Base-by-base conservation (phyloP, 192 early-diverging fungal genomes). In the Helicostylum pulchrum region DNA sequence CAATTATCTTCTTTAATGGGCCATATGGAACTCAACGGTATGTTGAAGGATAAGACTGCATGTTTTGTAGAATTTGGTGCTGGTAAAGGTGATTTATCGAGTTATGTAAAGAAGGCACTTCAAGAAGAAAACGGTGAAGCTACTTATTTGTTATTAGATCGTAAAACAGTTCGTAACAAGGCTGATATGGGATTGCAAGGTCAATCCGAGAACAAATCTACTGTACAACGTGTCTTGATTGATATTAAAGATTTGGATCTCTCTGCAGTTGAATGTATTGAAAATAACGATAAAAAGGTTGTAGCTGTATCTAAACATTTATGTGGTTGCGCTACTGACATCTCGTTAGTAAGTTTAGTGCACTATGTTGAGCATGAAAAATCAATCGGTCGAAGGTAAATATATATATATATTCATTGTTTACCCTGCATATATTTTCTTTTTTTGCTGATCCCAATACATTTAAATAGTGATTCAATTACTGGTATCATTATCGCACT, bases 171-270 rank as follows among this genome's bases (percentile, higher is more conserved):
- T 21, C 82, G 92, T n/a, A 77, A 83, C 32, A 94, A 94, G 80
- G 82, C 84, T 47, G 83, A 85, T 66, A 68, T 54, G 17, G 50
- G 34, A 7, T 65, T 85, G 19, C 32, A 75, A 21, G 80, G 79
- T 12, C 14, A 62, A 39, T 59, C 66, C 11, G 77, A 70, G 21
- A 70, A 67, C 54, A 62, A 71, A 32, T 77, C 78, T 1, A 50
- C 67, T 30, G 82, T 90, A 12, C 77, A 86, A 53, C 83, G 90
- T 3, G 67, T 90, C 36, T 65, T 71, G 21, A 88, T 92, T 65
- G 94, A 94, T 59, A 92, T 96, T 67, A 92, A 93, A 61, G 94
- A 96, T 74, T 78, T 94, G 8, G 82, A 87, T 17, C 75, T 94
- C n/a, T 56, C 78, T 8, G 75, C 82, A 19, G 66, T 92, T 9